These are phyloP conservation scores for Cytospora piceicola DNA, from an alignment of 2,329 filamentous ascomycete genomes.

Conservation along the genomic window DNA sequence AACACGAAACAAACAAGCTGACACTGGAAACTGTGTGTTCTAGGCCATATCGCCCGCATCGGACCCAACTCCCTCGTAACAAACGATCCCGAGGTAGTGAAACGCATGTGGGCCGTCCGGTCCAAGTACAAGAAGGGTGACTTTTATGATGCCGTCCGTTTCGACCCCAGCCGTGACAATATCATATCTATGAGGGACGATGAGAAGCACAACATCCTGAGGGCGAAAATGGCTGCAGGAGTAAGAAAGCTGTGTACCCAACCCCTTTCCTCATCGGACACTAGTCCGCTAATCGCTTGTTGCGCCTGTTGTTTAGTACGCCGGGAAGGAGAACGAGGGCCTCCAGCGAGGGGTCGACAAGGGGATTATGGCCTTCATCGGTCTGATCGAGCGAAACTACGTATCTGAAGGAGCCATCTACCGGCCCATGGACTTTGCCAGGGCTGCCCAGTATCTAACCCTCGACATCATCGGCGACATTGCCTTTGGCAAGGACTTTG, in stretches of 20 bases:
- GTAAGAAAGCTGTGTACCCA: constrained; percentile 38
- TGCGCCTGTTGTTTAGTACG: constrained; percentile 34
- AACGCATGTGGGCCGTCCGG: constrained; percentile 41
- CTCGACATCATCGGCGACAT: constrained; percentile 59
- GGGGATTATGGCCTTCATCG: constrained; percentile 35
- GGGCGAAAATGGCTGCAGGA: constrained; percentile 50
- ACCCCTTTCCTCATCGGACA: constrained; percentile 2
- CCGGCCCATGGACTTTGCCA: constrained; percentile 53
- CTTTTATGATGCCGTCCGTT: constrained; percentile 44
- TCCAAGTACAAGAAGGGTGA: constrained; percentile 44
- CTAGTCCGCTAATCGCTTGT: constrained; percentile 21
- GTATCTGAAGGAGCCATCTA: constrained; percentile 36
- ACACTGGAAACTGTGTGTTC: constrained; percentile 1
- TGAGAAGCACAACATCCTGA: constrained; percentile 42
- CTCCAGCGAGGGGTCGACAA: constrained; percentile 36
- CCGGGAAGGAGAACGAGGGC: constrained; percentile 37
- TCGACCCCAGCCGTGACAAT: constrained; percentile 43
- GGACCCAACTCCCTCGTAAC: constrained; percentile 38
- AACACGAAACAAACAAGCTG: constrained; percentile 1
- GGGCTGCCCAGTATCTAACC: constrained; percentile 56
- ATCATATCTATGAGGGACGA: constrained; percentile 43
- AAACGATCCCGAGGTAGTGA: constrained; percentile 36
- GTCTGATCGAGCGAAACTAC: constrained; percentile 49
- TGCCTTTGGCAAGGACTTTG: constrained; percentile 54
- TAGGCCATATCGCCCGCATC: constrained; percentile 36